Percentiles rank a stretch among this genome's conserved stretches.
Evolutionary conservation across 2,329 filamentous ascomycete genomes (phyloP).

Genomic region (Exophiala sideris): DNA sequence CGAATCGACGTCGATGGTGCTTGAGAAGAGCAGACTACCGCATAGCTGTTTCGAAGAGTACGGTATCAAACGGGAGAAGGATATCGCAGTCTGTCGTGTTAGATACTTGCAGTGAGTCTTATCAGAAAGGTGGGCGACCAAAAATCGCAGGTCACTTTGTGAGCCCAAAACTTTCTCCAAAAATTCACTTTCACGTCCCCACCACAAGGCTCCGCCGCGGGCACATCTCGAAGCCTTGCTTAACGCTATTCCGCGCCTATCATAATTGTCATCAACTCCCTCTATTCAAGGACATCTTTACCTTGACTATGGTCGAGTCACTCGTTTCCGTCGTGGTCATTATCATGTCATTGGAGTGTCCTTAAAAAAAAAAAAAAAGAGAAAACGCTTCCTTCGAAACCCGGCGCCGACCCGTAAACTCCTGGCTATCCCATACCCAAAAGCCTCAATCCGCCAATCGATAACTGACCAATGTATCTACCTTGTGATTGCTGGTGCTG

Average conservation of each 20-base stretch:
- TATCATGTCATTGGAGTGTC: background rate
- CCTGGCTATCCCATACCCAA: slow-evolving; percentile 3
- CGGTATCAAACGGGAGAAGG: background rate
- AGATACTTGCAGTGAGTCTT: background rate
- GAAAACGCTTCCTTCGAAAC: background rate
- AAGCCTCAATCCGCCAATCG: slow-evolving; percentile 48
- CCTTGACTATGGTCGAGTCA: background rate
- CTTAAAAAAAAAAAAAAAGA: background rate
- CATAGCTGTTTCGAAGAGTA: slow-evolving; percentile 5
- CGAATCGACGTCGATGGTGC: too few relatives aligned
- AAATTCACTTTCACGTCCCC: background rate
- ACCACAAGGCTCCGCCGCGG: background rate
- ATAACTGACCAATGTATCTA: slow-evolving; percentile 95
- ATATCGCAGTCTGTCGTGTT: background rate
- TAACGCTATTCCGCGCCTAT: background rate
- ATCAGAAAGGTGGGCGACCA: slow-evolving; percentile 1
- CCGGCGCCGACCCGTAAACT: slow-evolving; percentile 1
- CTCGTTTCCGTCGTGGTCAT: background rate
- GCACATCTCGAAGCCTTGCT: background rate
- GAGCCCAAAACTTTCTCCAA: slow-evolving; percentile 8
- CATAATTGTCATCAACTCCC: background rate
- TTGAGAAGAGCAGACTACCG: background rate
- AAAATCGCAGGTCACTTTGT: too few relatives aligned
- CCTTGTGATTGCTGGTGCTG: slow-evolving; percentile 88
- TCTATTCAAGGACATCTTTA: background rate